Evolutionary conservation across 1,284 basidiomycete species (phyloP).

Genomic region (Cryptococcus deneoformans): DNA sequence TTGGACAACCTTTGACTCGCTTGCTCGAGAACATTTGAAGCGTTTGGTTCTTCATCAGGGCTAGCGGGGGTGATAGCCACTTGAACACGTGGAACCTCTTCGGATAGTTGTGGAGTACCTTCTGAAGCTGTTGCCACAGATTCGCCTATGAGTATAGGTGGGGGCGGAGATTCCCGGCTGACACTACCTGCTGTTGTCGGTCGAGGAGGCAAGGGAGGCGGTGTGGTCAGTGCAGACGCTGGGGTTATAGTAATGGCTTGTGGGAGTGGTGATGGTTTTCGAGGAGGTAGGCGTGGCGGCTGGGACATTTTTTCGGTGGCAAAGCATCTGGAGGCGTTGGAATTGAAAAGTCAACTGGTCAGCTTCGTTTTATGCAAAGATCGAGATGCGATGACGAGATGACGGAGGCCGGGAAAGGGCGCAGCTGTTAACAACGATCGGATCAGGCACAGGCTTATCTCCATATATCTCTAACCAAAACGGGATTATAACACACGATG

Average conservation of each 20-base stretch:
- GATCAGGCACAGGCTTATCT: too few species aligned
- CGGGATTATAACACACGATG: too few species aligned
- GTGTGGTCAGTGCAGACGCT: not conserved
- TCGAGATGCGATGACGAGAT: too few species aligned
- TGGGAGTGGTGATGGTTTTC: slow-evolving; percentile 3
- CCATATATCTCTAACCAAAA: too few species aligned
- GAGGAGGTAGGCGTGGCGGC: slow-evolving; percentile 13
- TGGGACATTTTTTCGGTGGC: not conserved
- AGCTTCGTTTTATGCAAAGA: too few species aligned
- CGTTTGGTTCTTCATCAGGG: not conserved
- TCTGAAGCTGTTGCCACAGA: not conserved
- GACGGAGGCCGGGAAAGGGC: too few species aligned
- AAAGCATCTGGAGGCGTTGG: too few species aligned
- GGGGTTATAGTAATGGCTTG: not conserved
- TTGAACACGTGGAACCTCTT: not conserved
- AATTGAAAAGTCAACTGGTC: too few species aligned
- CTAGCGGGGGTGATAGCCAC: slow-evolving; percentile 26
- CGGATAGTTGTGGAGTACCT: not conserved
- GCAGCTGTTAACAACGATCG: too few species aligned
- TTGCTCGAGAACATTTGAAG: not conserved
- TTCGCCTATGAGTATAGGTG: not conserved
- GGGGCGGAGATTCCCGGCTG: not conserved
- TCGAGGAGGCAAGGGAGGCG: slow-evolving; percentile 15
- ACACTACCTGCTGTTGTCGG: not conserved
- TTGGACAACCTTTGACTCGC: not conserved